Conservation (phyloP, 495 filamentous ascomycete species). For the Penicillium lagena region DNA sequence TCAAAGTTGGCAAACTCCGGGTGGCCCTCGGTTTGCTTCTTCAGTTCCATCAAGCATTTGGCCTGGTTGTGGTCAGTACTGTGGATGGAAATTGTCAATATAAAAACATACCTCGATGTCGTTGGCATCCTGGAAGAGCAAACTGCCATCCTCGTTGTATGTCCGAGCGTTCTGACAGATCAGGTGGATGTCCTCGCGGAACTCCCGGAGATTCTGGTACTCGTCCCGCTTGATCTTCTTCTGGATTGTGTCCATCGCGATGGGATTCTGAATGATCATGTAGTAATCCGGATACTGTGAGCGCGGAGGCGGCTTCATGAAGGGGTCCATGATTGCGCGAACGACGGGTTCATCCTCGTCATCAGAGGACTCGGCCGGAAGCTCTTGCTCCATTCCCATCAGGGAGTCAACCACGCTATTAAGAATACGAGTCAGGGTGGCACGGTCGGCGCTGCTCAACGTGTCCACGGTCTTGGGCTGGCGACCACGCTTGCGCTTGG, state of each 20-base stretch:
- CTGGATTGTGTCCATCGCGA: conserved; percentile 88
- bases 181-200: conserved; percentile 73
- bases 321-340: conserved; percentile 86
- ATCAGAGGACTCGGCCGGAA: conserved; percentile 54
- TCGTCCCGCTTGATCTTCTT: conserved; percentile 92
- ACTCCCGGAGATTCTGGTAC: conserved; percentile 72
- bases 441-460: conserved; percentile 38
- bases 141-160: conserved; percentile 92
- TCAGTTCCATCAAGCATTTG: conserved; percentile 60
- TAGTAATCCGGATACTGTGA: conserved; percentile 90
- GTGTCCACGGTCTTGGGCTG: conserved; percentile 59
- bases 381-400: conserved; percentile 65
- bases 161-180: conserved; percentile 87
- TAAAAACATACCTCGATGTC: conserved; percentile 72
- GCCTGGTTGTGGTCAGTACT: conserved; percentile 32
- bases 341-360: conserved; percentile 52
- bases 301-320: conserved; percentile 85
- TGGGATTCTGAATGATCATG: conserved; percentile 81
- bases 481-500: conserved; percentile 76
- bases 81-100: neutral
- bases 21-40: conserved; percentile 61
- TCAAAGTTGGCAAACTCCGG: conserved; percentile 73
- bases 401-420: conserved; percentile 68
- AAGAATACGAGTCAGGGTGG: conserved; percentile 66
- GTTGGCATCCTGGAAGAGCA: conserved; percentile 87